Conservation (phyloP, 257 asterid species). For the Solanum chaucha region DNA sequence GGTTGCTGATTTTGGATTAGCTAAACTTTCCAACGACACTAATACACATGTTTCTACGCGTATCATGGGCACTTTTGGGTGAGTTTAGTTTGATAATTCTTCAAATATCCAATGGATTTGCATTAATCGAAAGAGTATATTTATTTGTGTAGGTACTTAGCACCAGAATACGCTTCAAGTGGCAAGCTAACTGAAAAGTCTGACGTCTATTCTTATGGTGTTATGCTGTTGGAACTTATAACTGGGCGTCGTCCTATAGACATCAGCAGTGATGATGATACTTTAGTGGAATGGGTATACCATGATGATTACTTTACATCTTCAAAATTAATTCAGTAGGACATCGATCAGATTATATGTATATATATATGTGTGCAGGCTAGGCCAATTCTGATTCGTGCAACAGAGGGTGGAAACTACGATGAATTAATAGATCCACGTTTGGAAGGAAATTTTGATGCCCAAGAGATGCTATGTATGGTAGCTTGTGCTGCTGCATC, state of each 20-base stretch:
- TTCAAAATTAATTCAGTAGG: not conserved
- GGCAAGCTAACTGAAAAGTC: constrained; percentile 90
- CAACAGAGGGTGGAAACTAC: constrained; percentile 47
- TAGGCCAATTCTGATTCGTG: constrained; percentile 46
- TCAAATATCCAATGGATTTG: not conserved
- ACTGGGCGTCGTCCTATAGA: constrained; percentile 71
- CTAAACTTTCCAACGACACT: constrained; percentile 73
- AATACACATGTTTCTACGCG: constrained; percentile 86
- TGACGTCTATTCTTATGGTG: constrained; percentile 79
- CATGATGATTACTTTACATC: not conserved
- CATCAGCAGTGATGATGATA: constrained; percentile 49
- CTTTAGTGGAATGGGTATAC: constrained; percentile 79
- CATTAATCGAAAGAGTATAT: not conserved
- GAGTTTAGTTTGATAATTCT: not conserved
- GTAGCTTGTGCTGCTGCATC: constrained; percentile 68
- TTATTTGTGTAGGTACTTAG: constrained; percentile 43
- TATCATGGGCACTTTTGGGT: constrained; percentile 98
- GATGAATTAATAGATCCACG: constrained; percentile 67
- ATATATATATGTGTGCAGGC: constrained; percentile 29
- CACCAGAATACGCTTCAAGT: constrained; percentile 90
- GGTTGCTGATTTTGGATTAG: constrained; percentile 97
- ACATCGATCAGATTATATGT: too few relatives aligned
- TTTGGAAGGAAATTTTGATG: constrained; percentile 47
- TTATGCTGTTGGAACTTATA: constrained; percentile 72
- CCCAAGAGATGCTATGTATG: constrained; percentile 63